phyloP scores from a whole-genome alignment of 495 filamentous ascomycete genomes.

The Talaromyces nanjingensis region DNA sequence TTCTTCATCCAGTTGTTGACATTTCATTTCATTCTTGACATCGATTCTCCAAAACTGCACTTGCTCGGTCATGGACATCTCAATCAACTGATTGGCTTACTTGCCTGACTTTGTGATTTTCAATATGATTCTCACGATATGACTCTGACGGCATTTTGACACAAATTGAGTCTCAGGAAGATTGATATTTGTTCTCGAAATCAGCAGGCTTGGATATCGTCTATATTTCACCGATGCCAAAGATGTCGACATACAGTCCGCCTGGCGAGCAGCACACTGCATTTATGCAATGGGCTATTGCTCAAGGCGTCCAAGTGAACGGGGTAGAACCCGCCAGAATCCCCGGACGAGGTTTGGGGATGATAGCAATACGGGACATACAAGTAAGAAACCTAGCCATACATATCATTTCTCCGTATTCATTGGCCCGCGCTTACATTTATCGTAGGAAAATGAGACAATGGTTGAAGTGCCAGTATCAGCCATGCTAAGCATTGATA shows the following conservation, averaged over 20 bases:
- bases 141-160: not conserved
- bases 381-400: conserved; percentile 42
- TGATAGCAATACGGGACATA: conserved; percentile 59
- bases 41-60: not conserved
- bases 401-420: not conserved
- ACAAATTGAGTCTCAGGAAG: not conserved
- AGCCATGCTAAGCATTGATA: conserved; percentile 54
- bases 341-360: conserved; percentile 63
- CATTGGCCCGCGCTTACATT: not conserved
- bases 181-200: no score
- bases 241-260: conserved; percentile 29
- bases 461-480: conserved; percentile 58
- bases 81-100: not conserved
- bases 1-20: not conserved
- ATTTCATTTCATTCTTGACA: not conserved
- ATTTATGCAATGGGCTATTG: conserved; percentile 57
- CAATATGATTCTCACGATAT: not conserved
- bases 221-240: not conserved
- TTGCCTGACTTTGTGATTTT: no score
- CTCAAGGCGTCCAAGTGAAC: conserved; percentile 49
- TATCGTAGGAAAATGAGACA: not conserved
- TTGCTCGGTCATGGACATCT: not conserved
- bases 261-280: conserved; percentile 41
- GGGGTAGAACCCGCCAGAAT: conserved; percentile 54
- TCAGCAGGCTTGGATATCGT: no score